Base-by-base conservation (phyloP, 768 basidiomycete species). In the Myochromella boudieri region DNA sequence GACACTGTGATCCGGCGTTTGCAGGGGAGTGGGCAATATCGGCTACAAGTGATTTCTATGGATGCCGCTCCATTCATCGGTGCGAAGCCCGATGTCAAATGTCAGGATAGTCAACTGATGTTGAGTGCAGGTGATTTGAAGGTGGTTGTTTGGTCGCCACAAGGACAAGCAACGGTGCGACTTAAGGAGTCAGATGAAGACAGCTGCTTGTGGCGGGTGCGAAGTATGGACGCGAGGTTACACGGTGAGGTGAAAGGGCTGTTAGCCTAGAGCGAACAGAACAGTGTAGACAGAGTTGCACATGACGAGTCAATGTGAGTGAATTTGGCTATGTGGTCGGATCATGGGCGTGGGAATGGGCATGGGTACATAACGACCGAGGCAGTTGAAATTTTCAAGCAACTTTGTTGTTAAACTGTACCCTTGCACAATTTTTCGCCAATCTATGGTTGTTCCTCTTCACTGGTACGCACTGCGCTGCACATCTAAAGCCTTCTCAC, bases 161-260 rank as follows among this genome's bases (percentile, higher is more conserved):
- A 31, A 27, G 42, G 49, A 15, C 53, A 42, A 7, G 77, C 76
- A 4, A 69, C 71, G 10, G 60, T 88, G 25, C 77, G 85, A 26
- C 63, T 90, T 37, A 77, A 73, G 40, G 81, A 80, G 52, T 75
- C 76, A 15, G 82, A 85, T 4, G 87, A 87, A 31, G 82, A 83
- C 25, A 77, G 84, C 22, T 87, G 85, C 58, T 60, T 90, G 37
- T 90, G 87, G 86, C 76, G 81, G 39, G 43, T 88, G 49, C 81
- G 84, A 22, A 78, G 81, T 56, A 69, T 65, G 9, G 75, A 82
- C 42, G 57, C 54, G 12, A 63, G 55, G 12, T 52, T 85, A 51
- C 62, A 76, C 45, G 64, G 52, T 20, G 53, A 65, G 17, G 69
- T 86, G 44, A 79, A 77, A 63, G 62, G 61, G 29, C 39, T 70